These are phyloP conservation scores for Pholiota conissans DNA, from an alignment of 768 basidiomycete genomes.

Conservation along the genomic window DNA sequence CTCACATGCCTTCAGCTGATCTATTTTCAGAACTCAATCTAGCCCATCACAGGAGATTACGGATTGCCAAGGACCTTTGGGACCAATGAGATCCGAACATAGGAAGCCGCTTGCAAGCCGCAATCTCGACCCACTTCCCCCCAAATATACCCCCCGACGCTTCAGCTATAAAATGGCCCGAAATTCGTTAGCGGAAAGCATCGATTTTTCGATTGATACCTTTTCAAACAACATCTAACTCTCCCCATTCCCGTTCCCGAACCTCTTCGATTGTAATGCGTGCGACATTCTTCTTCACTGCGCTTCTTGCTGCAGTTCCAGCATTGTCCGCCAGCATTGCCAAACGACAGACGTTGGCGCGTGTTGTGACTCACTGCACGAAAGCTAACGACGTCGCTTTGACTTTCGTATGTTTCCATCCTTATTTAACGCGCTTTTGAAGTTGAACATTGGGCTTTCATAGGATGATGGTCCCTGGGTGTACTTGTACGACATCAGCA, in stretches of 20 bases:
- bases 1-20: not conserved
- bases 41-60: not conserved
- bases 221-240: not conserved
- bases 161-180: not conserved
- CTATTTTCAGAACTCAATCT: not conserved
- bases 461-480: constrained; percentile 47
- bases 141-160: not conserved
- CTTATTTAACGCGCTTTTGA: not conserved
- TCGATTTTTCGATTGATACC: not conserved
- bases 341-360: constrained; percentile 21
- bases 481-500: constrained; percentile 37
- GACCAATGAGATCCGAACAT: not conserved
- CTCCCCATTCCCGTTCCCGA: not conserved
- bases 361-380: constrained; percentile 35
- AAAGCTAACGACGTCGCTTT: constrained; percentile 41
- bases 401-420: constrained; percentile 36
- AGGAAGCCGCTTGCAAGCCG: no score
- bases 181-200: not conserved
- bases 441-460: not conserved
- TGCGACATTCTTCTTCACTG: not conserved
- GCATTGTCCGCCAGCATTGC: constrained; percentile 7
- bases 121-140: not conserved
- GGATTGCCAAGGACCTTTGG: not conserved
- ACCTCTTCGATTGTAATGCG: not conserved
- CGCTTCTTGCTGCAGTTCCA: constrained; percentile 2